Conservation (phyloP, 208 protist species). For the Angomonas deanei region DNA sequence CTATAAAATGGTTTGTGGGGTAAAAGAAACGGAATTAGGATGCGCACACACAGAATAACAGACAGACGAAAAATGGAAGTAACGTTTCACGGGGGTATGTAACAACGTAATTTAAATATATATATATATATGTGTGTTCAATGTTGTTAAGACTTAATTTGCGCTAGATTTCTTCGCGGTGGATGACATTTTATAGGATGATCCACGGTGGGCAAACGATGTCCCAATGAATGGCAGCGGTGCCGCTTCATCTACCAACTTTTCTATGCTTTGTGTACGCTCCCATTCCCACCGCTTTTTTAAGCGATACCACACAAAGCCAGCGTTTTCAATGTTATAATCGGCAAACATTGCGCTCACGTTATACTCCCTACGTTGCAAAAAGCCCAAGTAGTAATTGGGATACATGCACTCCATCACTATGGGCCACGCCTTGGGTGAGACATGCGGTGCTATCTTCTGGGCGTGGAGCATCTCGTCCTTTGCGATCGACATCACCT, state of each 20-base stretch:
- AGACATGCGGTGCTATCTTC: constrained; percentile 45
- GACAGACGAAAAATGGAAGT: too few species aligned
- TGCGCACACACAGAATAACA: too few species aligned
- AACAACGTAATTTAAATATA: too few species aligned
- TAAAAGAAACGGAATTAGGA: too few species aligned
- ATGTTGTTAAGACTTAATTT: background rate
- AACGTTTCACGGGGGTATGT: too few species aligned
- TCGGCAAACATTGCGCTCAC: constrained; percentile 87
- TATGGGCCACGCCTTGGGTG: constrained; percentile 75
- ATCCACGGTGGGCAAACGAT: constrained; percentile 42
- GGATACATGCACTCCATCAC: constrained; percentile 82
- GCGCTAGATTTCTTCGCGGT: background rate
- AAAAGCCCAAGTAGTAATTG: constrained; percentile 85
- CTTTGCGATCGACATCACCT: constrained; percentile 83
- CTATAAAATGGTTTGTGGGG: too few species aligned
- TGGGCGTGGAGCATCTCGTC: constrained; percentile 82
- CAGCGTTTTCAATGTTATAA: constrained; percentile 81
- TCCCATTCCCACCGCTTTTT: constrained; percentile 87
- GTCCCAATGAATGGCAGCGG: constrained; percentile 62
- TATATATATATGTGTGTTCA: too few species aligned
- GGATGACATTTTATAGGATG: constrained; percentile 60
- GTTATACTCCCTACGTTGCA: constrained; percentile 80
- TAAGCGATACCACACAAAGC: constrained; percentile 73
- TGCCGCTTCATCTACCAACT: constrained; percentile 61
- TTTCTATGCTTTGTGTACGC: constrained; percentile 61